Conservation (phyloP, 2,329 filamentous ascomycete species). For the Orbilia oligospora region DNA sequence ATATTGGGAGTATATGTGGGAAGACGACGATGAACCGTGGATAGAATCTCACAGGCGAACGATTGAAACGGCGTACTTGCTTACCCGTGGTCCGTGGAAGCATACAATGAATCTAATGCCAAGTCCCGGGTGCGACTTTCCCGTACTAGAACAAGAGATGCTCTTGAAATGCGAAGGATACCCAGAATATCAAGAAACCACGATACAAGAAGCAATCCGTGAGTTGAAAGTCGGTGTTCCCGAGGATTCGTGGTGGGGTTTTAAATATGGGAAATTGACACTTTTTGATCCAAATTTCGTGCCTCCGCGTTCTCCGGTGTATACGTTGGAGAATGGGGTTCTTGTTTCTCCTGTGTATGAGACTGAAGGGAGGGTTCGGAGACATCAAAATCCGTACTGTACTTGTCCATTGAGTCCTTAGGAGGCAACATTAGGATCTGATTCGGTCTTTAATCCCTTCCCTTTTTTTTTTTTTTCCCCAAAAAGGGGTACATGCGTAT, state of each 20-base stretch:
- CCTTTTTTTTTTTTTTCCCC: no score
- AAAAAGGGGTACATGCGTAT: no score
- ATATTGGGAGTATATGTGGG: not conserved
- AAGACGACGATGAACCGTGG: not conserved
- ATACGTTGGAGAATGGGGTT: no score
- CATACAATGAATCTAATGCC: not conserved
- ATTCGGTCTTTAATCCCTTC: no score
- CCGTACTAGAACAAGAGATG: not conserved
- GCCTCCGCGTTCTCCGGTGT: not conserved
- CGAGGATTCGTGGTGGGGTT: not conserved
- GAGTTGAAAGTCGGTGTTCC: not conserved
- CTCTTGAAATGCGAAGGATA: not conserved
- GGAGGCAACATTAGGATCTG: no score
- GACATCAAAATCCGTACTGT: no score
- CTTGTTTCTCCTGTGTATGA: no score
- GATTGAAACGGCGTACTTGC: not conserved
- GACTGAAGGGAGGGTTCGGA: no score
- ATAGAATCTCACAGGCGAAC: not conserved
- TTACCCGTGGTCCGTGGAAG: slow-evolving; percentile 11
- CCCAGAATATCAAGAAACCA: slow-evolving; percentile 1
- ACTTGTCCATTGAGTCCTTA: no score
- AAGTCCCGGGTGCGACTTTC: not conserved
- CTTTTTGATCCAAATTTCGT: not conserved
- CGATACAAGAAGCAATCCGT: not conserved
- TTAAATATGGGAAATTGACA: not conserved